These are phyloP conservation scores for Aspergillus amoenus DNA, from an alignment of 2,329 filamentous ascomycete species.

Conservation along the genomic window DNA sequence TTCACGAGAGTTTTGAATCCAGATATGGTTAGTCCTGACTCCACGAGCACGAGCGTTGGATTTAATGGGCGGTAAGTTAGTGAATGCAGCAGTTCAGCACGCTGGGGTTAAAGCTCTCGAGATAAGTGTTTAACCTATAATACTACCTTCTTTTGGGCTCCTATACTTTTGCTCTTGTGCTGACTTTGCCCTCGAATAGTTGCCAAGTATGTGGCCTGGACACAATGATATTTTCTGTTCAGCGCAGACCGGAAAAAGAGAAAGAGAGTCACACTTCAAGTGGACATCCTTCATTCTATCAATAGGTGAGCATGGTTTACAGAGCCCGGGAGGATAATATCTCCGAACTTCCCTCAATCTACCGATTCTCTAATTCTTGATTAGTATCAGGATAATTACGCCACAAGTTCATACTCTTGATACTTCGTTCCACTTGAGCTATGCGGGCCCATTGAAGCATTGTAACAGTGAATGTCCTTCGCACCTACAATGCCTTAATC, in stretches of 20 bases:
- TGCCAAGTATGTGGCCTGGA: constrained; percentile 14
- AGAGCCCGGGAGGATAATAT: neutral
- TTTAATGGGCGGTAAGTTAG: neutral
- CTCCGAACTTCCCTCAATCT: neutral
- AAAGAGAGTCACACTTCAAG: constrained; percentile 22
- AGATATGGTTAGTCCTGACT: neutral
- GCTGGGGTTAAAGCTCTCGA: too few relatives aligned
- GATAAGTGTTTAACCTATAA: neutral
- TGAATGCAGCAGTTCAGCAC: too few relatives aligned
- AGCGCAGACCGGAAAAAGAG: constrained; percentile 23
- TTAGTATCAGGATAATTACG: constrained; percentile 13
- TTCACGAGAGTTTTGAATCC: neutral
- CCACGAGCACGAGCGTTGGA: neutral
- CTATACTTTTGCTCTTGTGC: neutral
- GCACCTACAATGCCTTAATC: constrained; percentile 12
- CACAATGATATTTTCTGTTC: constrained; percentile 2
- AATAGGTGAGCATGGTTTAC: constrained; percentile 13
- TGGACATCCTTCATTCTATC: constrained; percentile 15
- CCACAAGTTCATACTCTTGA: constrained; percentile 16
- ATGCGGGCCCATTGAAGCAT: constrained; percentile 12
- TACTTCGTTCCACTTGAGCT: constrained; percentile 16
- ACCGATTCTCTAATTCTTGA: neutral
- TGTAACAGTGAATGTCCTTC: constrained; percentile 7
- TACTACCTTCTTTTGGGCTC: neutral
- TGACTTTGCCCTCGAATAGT: neutral